phyloP scores from a whole-genome alignment of 1,284 basidiomycete species.

The Caloboletus firmus region DNA sequence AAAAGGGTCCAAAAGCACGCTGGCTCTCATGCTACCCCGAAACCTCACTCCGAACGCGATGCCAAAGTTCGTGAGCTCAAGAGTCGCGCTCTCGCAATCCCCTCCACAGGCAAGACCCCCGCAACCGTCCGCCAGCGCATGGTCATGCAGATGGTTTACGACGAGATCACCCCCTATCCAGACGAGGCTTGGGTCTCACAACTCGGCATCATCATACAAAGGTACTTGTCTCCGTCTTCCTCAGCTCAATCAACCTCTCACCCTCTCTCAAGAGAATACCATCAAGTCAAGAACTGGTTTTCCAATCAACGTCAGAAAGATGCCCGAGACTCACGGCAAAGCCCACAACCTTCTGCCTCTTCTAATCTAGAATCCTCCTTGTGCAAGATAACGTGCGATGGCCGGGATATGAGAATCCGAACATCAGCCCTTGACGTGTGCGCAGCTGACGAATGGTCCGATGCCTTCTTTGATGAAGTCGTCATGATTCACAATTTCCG shows the following conservation, averaged over 20 bases:
- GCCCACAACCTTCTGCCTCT: conserved; percentile 33
- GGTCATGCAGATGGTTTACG: conserved; percentile 57
- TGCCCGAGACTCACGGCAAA: conserved; percentile 39
- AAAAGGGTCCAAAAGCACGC: conserved; percentile 30
- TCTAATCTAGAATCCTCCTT: conserved; percentile 33
- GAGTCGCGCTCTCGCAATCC: conserved; percentile 47
- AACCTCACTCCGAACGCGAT: conserved; percentile 31
- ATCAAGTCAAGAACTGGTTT: conserved; percentile 63
- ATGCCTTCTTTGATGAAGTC: conserved; percentile 55
- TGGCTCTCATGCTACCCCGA: conserved; percentile 16
- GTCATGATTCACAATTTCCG: conserved; percentile 54
- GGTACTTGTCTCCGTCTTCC: conserved; percentile 35
- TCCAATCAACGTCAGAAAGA: conserved; percentile 56
- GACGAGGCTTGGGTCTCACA: conserved; percentile 49
- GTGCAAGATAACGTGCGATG: conserved; percentile 38
- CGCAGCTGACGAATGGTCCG: conserved; percentile 48
- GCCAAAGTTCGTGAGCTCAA: conserved; percentile 39
- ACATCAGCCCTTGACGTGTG: conserved; percentile 44
- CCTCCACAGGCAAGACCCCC: conserved; percentile 55
- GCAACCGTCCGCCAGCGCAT: conserved; percentile 52
- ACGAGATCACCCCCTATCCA: conserved; percentile 61
- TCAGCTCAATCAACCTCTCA: conserved; percentile 10
- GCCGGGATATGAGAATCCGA: conserved; percentile 50
- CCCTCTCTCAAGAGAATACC: conserved; percentile 43
- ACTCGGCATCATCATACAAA: conserved; percentile 49